Evolutionary conservation across 768 basidiomycete species (phyloP).

Genomic region (Neoboletus brunneissimus): DNA sequence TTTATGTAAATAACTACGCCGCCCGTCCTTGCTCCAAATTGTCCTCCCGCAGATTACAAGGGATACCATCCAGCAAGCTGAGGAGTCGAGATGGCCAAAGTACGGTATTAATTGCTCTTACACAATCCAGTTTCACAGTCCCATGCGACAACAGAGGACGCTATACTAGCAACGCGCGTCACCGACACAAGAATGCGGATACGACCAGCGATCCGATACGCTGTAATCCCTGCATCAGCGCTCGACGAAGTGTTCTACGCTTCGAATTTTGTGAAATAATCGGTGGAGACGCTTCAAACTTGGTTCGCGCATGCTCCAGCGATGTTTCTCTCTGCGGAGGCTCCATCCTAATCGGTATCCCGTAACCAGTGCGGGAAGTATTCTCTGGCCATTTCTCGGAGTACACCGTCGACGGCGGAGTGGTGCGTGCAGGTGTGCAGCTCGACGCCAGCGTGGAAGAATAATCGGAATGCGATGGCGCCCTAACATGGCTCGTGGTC

Average conservation of each 20-base stretch:
- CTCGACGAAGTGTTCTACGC: conserved; percentile 22
- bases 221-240: conserved; percentile 24
- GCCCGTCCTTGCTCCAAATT: conserved; percentile 7
- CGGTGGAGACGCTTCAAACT: conserved; percentile 17
- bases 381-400: conserved; percentile 33
- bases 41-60: conserved; percentile 14
- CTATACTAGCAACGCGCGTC: conserved; percentile 13
- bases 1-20: conserved; percentile 31
- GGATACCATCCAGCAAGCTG: conserved; percentile 5
- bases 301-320: conserved; percentile 21
- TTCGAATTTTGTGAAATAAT: conserved; percentile 25
- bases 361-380: conserved; percentile 23
- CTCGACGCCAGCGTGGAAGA: conserved; percentile 27
- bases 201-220: conserved; percentile 30
- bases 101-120: conserved; percentile 23
- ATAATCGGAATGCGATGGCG: conserved; percentile 22
- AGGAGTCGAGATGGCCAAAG: conserved; percentile 9
- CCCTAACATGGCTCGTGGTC: conserved; percentile 13
- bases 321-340: conserved; percentile 22
- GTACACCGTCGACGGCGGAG: conserved; percentile 27
- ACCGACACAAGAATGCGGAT: conserved; percentile 31
- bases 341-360: conserved; percentile 23
- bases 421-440: conserved; percentile 29
- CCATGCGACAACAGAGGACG: conserved; percentile 16
- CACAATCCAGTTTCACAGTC: conserved; percentile 27